A percentile compares a stretch with the other conserved stretches of the same genome.
Conservation (phyloP, 495 filamentous ascomycete genomes). For the Usnea hakonensis region DNA sequence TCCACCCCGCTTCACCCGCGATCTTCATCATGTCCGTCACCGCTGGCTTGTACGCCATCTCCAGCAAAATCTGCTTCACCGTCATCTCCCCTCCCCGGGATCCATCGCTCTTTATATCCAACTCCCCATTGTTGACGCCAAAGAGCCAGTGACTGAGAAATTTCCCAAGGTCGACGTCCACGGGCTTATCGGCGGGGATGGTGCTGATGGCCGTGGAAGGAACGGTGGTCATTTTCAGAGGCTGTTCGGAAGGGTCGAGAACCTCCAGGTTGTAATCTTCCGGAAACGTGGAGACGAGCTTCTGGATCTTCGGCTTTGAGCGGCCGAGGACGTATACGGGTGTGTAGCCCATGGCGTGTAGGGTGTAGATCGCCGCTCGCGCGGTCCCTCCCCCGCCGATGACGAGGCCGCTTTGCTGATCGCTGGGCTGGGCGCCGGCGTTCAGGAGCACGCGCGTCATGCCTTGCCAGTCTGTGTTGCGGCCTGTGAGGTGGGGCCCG, state of each 20-base stretch:
- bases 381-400: slow-evolving; percentile 89
- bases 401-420: slow-evolving; percentile 53
- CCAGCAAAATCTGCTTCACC: slow-evolving; percentile 55
- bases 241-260: slow-evolving; percentile 46
- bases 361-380: slow-evolving; percentile 81
- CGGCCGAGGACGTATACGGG: slow-evolving; percentile 86
- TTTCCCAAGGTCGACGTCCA: slow-evolving; percentile 64
- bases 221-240: slow-evolving; percentile 37
- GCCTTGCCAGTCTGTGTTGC: slow-evolving; percentile 95
- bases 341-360: slow-evolving; percentile 69
- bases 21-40: slow-evolving; percentile 80
- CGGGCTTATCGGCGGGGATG: slow-evolving; percentile 80
- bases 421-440: slow-evolving; percentile 48
- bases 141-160: slow-evolving; percentile 55
- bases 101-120: not conserved
- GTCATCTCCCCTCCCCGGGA: not conserved
- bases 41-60: slow-evolving; percentile 94
- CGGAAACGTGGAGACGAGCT: slow-evolving; percentile 67
- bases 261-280: slow-evolving; percentile 63
- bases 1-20: slow-evolving; percentile 77
- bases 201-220: slow-evolving; percentile 79
- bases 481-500: slow-evolving; percentile 57
- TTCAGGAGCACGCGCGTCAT: slow-evolving; percentile 77
- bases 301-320: slow-evolving; percentile 54
- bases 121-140: slow-evolving; percentile 27